Percentiles rank a stretch among this genome's conserved stretches.
Evolutionary conservation across 1,284 basidiomycete species (phyloP).

Genomic region (Wolfiporia cocos): DNA sequence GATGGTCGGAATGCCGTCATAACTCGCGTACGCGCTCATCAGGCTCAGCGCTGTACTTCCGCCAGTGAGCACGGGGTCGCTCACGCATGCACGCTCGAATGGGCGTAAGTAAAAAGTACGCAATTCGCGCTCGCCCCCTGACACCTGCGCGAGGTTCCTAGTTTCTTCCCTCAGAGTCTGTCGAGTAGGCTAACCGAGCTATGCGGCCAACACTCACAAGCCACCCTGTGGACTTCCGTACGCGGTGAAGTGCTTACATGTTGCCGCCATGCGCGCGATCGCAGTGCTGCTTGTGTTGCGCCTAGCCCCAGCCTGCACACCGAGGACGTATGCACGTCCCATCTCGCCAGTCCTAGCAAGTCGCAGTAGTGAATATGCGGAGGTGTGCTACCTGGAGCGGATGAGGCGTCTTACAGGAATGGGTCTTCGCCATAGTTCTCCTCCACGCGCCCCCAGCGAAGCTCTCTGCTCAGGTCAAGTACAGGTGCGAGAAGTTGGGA

Average conservation of each 20-base stretch:
- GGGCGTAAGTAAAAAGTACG: constrained; percentile 55
- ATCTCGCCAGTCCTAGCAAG: constrained; percentile 61
- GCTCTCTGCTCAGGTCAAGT: constrained; percentile 57
- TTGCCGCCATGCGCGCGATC: constrained; percentile 54
- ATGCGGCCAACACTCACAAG: constrained; percentile 37
- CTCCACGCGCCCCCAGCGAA: constrained; percentile 66
- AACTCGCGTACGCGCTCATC: constrained; percentile 68
- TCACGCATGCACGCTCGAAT: constrained; percentile 56
- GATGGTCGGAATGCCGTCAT: constrained; percentile 59
- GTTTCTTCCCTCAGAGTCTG: not conserved
- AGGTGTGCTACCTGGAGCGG: too few species aligned
- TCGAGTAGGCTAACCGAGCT: not conserved
- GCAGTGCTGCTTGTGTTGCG: constrained; percentile 49
- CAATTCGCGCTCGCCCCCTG: constrained; percentile 62
- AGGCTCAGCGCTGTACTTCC: constrained; percentile 34
- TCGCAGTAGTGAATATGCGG: too few species aligned
- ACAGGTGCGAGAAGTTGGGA: constrained; percentile 64
- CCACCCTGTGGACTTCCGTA: constrained; percentile 66
- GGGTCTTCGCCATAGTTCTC: constrained; percentile 66
- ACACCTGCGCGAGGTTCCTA: constrained; percentile 59
- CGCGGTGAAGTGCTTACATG: constrained; percentile 69
- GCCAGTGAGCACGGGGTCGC: constrained; percentile 18
- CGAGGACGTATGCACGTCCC: constrained; percentile 56
- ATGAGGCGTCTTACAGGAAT: constrained; percentile 47
- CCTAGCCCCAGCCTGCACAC: constrained; percentile 51